phyloP scores from a whole-genome alignment of 805 yeast genomes.

The Yamadazyma paraphyllophila region DNA sequence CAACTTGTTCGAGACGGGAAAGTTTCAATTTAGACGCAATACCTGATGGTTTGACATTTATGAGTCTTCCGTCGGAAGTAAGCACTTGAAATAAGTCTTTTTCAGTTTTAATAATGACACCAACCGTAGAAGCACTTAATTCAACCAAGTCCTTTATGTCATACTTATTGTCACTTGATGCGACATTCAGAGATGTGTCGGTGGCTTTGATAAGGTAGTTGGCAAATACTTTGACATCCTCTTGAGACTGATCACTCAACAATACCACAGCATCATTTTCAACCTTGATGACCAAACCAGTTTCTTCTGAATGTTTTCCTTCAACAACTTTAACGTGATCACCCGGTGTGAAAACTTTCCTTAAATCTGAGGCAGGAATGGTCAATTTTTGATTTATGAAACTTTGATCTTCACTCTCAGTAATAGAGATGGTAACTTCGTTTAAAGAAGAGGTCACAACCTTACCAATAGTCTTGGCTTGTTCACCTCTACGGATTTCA shows the following conservation, averaged over 20 bases:
- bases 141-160: constrained; percentile 89
- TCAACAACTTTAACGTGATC: constrained; percentile 91
- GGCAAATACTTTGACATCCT: constrained; percentile 90
- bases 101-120: constrained; percentile 87
- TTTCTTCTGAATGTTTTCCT: constrained; percentile 90
- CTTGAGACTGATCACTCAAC: constrained; percentile 82
- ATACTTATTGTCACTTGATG: constrained; percentile 72
- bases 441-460: constrained; percentile 63
- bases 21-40: constrained; percentile 73
- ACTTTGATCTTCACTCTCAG: constrained; percentile 55
- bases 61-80: constrained; percentile 75
- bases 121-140: constrained; percentile 80
- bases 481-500: constrained; percentile 90
- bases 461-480: constrained; percentile 80
- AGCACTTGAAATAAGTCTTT: constrained; percentile 80
- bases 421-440: constrained; percentile 51
- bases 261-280: constrained; percentile 84
- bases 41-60: constrained; percentile 74
- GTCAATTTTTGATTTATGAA: constrained; percentile 63
- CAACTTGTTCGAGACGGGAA: constrained; percentile 66
- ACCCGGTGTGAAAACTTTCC: constrained; percentile 86
- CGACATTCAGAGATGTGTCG: constrained; percentile 61
- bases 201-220: constrained; percentile 87
- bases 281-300: constrained; percentile 87
- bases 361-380: constrained; percentile 74